These are phyloP conservation scores for Xylaria sp. DNA, from an alignment of 2,329 filamentous ascomycete genomes.

Conservation along the genomic window DNA sequence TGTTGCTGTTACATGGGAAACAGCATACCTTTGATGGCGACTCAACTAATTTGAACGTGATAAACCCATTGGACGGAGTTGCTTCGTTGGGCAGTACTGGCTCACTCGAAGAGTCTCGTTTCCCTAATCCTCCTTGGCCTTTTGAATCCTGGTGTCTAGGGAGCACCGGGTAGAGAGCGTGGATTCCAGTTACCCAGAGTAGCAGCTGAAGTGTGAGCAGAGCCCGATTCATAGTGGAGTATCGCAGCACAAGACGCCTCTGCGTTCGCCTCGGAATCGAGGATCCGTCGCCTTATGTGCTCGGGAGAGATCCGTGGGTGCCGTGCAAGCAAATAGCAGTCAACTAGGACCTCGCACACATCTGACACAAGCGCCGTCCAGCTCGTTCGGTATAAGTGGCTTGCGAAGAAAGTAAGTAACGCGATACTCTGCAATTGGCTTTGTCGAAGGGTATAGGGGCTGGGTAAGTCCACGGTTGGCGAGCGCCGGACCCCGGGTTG, in stretches of 20 bases:
- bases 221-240: slow-evolving; percentile 34
- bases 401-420: slow-evolving; percentile 11
- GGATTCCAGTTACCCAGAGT: slow-evolving; percentile 48
- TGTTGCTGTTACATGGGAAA: neutral
- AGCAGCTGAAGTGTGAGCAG: slow-evolving; percentile 48
- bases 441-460: slow-evolving; percentile 16
- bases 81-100: slow-evolving; percentile 2
- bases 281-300: slow-evolving; percentile 2
- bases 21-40: slow-evolving; percentile 40
- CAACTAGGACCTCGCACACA: slow-evolving; percentile 13
- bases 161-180: slow-evolving; percentile 51
- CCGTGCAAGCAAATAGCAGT: slow-evolving; percentile 10
- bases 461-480: slow-evolving; percentile 24
- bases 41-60: slow-evolving; percentile 48
- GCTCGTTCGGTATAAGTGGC: slow-evolving; percentile 10
- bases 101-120: slow-evolving; percentile 3
- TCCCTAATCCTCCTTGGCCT: slow-evolving; percentile 1
- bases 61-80: slow-evolving; percentile 27
- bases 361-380: slow-evolving; percentile 9
- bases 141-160: neutral
- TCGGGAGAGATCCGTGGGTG: neutral
- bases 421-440: slow-evolving; percentile 14
- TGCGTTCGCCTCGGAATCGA: slow-evolving; percentile 17
- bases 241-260: slow-evolving; percentile 5
- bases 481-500: slow-evolving; percentile 36